Base-by-base conservation (phyloP, 1,139 yeast species). In the Tardiomyces blankii region DNA sequence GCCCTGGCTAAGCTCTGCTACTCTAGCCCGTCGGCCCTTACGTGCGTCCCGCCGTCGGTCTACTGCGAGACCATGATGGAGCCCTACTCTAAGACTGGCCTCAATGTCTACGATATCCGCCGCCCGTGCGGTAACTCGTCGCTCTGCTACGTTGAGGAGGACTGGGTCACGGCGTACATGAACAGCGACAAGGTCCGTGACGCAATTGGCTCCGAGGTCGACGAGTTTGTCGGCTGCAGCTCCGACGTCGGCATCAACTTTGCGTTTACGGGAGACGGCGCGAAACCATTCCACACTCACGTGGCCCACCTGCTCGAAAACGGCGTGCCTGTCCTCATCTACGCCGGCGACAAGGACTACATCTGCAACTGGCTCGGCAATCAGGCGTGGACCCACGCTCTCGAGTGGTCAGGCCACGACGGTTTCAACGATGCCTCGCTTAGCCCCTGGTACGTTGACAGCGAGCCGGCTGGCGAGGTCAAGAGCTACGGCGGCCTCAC, bases 351-450 rank as follows among this genome's bases (percentile, higher is more conserved):
- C 64, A 83, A 84, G 67, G 95, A 85, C 65, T 86, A 77, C 64
- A 85, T 86, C 56, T 86, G 95, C 68, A 86, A 86, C 68, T 86
- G 95, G 94, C 73, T 86, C 56, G 95, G 95, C 48, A 85, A 84
- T 66, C 75, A 75, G 60, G 89, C 82, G 7, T 83, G 94, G 93
- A 68, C 85, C 38, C 73, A 82, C 57, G 72, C 67, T 49, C 72
- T 85, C 56, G 78, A 77, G 50, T 84, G 91, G 88, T 52, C 59
- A 18, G 68, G 69, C 18, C 62, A 63, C 44, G 62, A 63, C 42
- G 55, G 59, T 49, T 62, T 67, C 53, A 61, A 60, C 48, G 46
- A 54, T 27, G 56, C 61, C 40, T 55, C 60, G 30, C 50, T 57
- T 30, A 63, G 63, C 42, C 74, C 75, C 28, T 51, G 50, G 53